Evolutionary conservation across 208 protist species (phyloP).

Genomic region (Wallacemonas sp.): DNA sequence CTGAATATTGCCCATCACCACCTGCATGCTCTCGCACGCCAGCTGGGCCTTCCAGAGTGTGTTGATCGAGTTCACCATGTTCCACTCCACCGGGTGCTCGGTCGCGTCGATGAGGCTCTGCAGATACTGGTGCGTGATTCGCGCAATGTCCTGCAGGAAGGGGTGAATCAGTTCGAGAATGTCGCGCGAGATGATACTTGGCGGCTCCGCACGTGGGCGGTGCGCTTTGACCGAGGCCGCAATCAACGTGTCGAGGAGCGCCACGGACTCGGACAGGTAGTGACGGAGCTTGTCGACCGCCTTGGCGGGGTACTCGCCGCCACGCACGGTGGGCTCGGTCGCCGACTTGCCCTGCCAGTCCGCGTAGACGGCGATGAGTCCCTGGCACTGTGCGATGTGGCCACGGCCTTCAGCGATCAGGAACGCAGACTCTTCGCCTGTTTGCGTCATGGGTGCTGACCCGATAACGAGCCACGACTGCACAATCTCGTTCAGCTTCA

Average conservation of each 20-base stretch:
- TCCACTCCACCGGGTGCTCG: slow-evolving; percentile 44
- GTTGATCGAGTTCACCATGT: slow-evolving; percentile 38
- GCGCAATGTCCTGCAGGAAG: slow-evolving; percentile 48
- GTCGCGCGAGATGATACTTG: slow-evolving; percentile 32
- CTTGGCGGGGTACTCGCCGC: slow-evolving; percentile 34
- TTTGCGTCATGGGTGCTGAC: slow-evolving; percentile 33
- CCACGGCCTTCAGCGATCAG: slow-evolving; percentile 17
- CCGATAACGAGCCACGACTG: slow-evolving; percentile 30
- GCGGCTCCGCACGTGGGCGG: slow-evolving; percentile 29
- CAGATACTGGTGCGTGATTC: slow-evolving; percentile 45
- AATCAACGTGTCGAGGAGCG: slow-evolving; percentile 53
- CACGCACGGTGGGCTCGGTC: slow-evolving; percentile 45
- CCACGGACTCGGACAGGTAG: slow-evolving; percentile 38
- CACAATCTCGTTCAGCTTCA: slow-evolving; percentile 18
- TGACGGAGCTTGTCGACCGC: slow-evolving; percentile 43
- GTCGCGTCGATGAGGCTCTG: slow-evolving; percentile 74
- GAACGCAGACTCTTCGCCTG: slow-evolving; percentile 34
- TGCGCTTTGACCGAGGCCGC: slow-evolving; percentile 40
- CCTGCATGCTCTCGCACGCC: slow-evolving; percentile 42
- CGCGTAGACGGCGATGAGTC: slow-evolving; percentile 14
- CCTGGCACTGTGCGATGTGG: slow-evolving; percentile 4
- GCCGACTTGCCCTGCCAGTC: slow-evolving; percentile 33
- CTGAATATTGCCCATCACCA: slow-evolving; percentile 67
- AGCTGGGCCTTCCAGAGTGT: slow-evolving; percentile 41
- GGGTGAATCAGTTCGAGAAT: slow-evolving; percentile 53